These are phyloP conservation scores for Wickerhamiella brachini DNA, from an alignment of 805 yeast species.

Conservation along the genomic window DNA sequence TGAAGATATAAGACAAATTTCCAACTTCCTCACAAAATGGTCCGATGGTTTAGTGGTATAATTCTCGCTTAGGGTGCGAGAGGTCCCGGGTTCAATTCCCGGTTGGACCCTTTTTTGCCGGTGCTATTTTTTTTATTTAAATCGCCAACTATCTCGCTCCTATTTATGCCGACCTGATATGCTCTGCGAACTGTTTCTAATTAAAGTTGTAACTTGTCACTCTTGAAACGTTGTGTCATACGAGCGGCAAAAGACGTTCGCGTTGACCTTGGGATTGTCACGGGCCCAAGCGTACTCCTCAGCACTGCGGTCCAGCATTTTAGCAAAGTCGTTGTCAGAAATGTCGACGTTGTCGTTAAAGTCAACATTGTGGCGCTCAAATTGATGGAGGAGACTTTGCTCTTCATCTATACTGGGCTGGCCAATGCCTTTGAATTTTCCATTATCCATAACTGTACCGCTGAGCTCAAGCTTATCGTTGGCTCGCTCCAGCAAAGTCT, in stretches of 20 bases:
- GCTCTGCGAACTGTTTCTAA: no score
- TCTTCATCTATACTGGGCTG: slow-evolving; percentile 11
- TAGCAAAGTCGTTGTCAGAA: slow-evolving; percentile 9
- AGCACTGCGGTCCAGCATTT: slow-evolving; percentile 16
- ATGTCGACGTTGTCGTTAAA: slow-evolving; percentile 17
- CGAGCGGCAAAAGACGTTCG: slow-evolving; percentile 10
- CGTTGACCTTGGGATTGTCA: slow-evolving; percentile 9
- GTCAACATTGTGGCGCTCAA: slow-evolving; percentile 32
- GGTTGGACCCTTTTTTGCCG: slow-evolving; percentile 8
- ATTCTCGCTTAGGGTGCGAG: slow-evolving; percentile 10
- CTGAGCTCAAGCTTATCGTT: slow-evolving; percentile 70
- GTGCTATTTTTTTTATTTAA: background rate
- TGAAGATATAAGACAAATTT: no score
- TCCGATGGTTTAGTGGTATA: slow-evolving; percentile 9
- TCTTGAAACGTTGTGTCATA: background rate
- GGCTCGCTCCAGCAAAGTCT: slow-evolving; percentile 63
- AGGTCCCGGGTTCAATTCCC: slow-evolving; percentile 10
- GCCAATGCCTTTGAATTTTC: slow-evolving; percentile 25
- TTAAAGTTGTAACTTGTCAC: no score
- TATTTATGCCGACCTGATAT: no score
- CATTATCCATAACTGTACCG: slow-evolving; percentile 56
- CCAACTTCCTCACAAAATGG: background rate
- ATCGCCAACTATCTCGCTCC: no score
- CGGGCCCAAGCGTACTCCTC: slow-evolving; percentile 14
- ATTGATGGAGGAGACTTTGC: slow-evolving; percentile 11